Conservation (phyloP, 2,329 filamentous ascomycete species). For the Microdochium nivale region DNA sequence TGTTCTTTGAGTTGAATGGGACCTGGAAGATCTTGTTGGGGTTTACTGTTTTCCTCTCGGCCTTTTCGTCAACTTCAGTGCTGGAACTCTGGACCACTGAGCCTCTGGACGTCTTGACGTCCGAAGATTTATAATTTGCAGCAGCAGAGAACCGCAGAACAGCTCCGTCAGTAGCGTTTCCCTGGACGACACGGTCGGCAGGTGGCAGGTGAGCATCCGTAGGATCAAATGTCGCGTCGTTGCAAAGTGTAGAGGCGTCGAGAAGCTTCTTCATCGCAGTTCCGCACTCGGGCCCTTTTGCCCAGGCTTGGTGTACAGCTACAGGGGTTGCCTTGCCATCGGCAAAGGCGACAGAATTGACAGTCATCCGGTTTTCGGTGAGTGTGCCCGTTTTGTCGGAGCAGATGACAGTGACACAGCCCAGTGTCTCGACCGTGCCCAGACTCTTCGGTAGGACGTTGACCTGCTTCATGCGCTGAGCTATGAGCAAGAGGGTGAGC, state of each 20-base stretch:
- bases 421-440: slow-evolving; percentile 17
- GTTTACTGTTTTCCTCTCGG: slow-evolving; percentile 5
- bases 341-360: slow-evolving; percentile 27
- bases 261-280: slow-evolving; percentile 13
- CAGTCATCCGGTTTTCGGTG: slow-evolving; percentile 35
- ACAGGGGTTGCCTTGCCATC: slow-evolving; percentile 9
- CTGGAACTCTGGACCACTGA: too few species aligned
- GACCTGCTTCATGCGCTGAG: slow-evolving; percentile 30
- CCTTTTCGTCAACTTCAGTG: slow-evolving; percentile 3
- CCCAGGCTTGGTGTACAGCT: neutral
- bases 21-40: slow-evolving; percentile 25
- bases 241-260: slow-evolving; percentile 26
- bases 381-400: slow-evolving; percentile 33
- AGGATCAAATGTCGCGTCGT: slow-evolving; percentile 32
- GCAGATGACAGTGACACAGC: slow-evolving; percentile 34
- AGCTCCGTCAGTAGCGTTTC: slow-evolving; percentile 34
- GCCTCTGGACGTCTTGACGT: too few species aligned
- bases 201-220: slow-evolving; percentile 24
- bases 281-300: neutral
- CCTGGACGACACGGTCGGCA: slow-evolving; percentile 23
- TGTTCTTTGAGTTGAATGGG: slow-evolving; percentile 42
- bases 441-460: slow-evolving; percentile 32
- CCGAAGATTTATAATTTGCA: too few species aligned
- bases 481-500: slow-evolving; percentile 31
- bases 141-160: slow-evolving; percentile 29